A percentile compares a stretch with the other conserved stretches of the same genome.
Conservation (phyloP, 805 yeast genomes). For the Candida boleticola region DNA sequence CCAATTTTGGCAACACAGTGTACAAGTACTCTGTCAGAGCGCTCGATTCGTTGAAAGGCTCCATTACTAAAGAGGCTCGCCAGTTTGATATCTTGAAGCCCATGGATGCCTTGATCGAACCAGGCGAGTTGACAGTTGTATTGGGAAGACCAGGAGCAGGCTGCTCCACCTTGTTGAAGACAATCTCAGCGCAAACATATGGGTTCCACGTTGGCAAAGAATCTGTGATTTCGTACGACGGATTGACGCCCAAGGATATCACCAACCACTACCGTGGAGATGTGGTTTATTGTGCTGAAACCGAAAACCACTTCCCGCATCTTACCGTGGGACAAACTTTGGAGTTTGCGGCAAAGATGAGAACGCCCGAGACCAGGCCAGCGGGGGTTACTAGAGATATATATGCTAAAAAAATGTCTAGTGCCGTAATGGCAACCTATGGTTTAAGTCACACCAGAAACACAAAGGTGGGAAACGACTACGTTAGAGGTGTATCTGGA, state of each 20-base stretch:
- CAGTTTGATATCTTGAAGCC: constrained; percentile 55
- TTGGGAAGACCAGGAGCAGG: constrained; percentile 85
- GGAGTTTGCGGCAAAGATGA: constrained; percentile 57
- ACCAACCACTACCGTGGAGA: constrained; percentile 61
- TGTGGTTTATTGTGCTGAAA: constrained; percentile 67
- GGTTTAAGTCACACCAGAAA: constrained; percentile 60
- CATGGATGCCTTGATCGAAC: constrained; percentile 60
- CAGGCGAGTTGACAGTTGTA: constrained; percentile 69
- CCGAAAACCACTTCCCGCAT: constrained; percentile 67
- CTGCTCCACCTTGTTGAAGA: constrained; percentile 64
- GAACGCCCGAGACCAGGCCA: constrained; percentile 61
- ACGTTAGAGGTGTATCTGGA: no score
- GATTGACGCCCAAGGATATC: constrained; percentile 51
- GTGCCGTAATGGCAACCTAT: constrained; percentile 51
- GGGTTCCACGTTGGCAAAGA: constrained; percentile 52
- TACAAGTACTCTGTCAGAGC: constrained; percentile 7
- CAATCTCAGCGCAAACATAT: constrained; percentile 62
- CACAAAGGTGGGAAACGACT: constrained; percentile 66
- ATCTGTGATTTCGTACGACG: constrained; percentile 51
- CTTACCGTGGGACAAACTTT: constrained; percentile 66
- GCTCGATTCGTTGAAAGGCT: background rate
- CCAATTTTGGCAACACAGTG: constrained; percentile 44
- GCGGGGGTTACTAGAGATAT: constrained; percentile 50
- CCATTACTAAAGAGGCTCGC: no score
- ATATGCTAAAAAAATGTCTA: constrained; percentile 52